phyloP scores from a whole-genome alignment of 1,284 basidiomycete genomes.

The Ustilago loliicola region DNA sequence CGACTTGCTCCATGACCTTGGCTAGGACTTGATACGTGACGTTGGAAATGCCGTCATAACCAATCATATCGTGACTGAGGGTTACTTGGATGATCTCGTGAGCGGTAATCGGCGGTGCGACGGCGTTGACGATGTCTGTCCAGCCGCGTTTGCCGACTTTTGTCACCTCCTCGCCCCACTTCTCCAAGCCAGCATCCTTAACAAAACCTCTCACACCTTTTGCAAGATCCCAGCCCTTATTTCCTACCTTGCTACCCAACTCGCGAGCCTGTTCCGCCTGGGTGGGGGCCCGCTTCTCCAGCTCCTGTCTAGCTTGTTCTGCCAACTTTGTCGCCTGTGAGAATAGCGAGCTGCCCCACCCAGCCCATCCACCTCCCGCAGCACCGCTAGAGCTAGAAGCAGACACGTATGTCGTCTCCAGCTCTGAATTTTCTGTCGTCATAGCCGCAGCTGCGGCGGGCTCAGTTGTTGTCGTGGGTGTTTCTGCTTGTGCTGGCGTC shows the following conservation, averaged over 20 bases:
- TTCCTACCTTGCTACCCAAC: constrained; percentile 43
- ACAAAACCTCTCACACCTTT: constrained; percentile 63
- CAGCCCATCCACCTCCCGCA: constrained; percentile 78
- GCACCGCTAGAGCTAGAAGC: constrained; percentile 77
- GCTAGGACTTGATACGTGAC: constrained; percentile 79
- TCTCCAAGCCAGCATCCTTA: constrained; percentile 60
- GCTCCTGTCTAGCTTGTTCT: constrained; percentile 66
- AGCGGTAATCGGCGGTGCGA: constrained; percentile 96
- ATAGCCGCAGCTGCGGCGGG: constrained; percentile 2
- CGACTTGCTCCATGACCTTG: constrained; percentile 67
- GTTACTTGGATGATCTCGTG: constrained; percentile 97
- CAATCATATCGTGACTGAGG: constrained; percentile 90
- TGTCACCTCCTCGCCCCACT: constrained; percentile 60
- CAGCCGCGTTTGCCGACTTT: constrained; percentile 63
- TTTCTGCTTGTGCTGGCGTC: constrained; percentile 5
- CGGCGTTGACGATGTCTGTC: constrained; percentile 88
- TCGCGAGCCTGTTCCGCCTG: constrained; percentile 49
- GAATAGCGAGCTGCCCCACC: constrained; percentile 75
- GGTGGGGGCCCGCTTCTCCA: constrained; percentile 62
- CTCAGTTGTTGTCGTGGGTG: constrained; percentile 3
- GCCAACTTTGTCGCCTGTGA: constrained; percentile 64
- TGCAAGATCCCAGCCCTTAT: constrained; percentile 59
- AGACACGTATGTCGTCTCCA: constrained; percentile 3
- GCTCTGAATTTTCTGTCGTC: constrained; percentile 68
- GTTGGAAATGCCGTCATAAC: constrained; percentile 94